phyloP scores from a whole-genome alignment of 768 basidiomycete genomes.

The Russula griseocarnosa region DNA sequence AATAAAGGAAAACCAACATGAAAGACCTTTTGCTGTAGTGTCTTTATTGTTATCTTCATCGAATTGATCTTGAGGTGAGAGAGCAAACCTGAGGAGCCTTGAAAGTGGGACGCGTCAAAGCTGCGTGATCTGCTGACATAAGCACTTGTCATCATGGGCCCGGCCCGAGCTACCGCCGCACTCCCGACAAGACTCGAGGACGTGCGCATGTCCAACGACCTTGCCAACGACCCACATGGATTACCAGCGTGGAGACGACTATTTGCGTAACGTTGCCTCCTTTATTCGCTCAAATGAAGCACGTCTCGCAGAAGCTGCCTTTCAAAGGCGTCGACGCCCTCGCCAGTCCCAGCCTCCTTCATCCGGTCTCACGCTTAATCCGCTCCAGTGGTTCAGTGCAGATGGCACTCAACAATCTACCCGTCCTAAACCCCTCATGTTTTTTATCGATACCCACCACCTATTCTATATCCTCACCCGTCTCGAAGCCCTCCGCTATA shows the following conservation, averaged over 20 bases:
- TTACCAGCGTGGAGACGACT: constrained; percentile 67
- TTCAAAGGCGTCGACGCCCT: constrained; percentile 48
- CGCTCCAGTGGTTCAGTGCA: constrained; percentile 54
- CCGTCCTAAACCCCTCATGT: constrained; percentile 52
- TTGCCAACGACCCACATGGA: constrained; percentile 43
- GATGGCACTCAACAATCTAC: constrained; percentile 36
- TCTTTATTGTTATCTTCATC: constrained; percentile 95
- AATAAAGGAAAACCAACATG: constrained; percentile 43
- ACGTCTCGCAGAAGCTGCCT: constrained; percentile 62
- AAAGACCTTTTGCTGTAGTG: constrained; percentile 90
- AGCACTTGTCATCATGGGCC: neutral
- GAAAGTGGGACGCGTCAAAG: constrained; percentile 8
- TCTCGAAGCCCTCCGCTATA: constrained; percentile 73
- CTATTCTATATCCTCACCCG: constrained; percentile 87
- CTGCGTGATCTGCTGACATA: neutral
- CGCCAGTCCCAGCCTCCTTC: constrained; percentile 34
- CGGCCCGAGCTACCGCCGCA: neutral
- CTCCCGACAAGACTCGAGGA: neutral
- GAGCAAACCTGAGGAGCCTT: neutral
- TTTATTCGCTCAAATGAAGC: constrained; percentile 73
- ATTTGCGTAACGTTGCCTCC: constrained; percentile 61
- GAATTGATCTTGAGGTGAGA: constrained; percentile 43
- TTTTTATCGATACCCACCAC: constrained; percentile 73
- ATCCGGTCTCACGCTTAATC: constrained; percentile 47
- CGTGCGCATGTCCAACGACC: constrained; percentile 27